These are phyloP conservation scores for Nepenthes gracilis DNA, from an alignment of 148 eudicot species.

Conservation along the genomic window DNA sequence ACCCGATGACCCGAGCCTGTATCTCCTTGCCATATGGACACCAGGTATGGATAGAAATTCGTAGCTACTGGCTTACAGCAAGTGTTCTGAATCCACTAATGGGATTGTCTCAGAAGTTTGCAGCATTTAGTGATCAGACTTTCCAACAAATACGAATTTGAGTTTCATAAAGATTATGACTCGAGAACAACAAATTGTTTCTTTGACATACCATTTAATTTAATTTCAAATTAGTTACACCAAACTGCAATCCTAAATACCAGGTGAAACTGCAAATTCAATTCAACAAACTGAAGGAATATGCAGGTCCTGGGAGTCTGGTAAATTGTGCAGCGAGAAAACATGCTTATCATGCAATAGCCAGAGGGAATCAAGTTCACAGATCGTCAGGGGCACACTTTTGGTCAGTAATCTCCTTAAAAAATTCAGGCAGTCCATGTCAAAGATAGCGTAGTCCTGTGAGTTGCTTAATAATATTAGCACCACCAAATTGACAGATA, in stretches of 20 bases:
- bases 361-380: conserved; percentile 36
- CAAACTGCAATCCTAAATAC: background rate
- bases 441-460: background rate
- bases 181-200: background rate
- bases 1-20: conserved; percentile 75
- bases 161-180: background rate
- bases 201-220: background rate
- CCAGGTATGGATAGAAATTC: conserved; percentile 32
- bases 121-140: background rate
- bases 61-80: background rate
- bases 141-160: background rate
- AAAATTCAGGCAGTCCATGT: background rate
- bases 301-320: conserved; percentile 20
- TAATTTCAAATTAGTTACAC: background rate
- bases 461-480: conserved; percentile 3
- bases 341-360: conserved; percentile 46
- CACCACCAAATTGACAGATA: conserved; percentile 24
- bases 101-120: background rate
- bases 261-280: conserved; percentile 61
- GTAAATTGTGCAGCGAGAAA: conserved; percentile 22
- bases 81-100: background rate
- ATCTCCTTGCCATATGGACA: conserved; percentile 69
- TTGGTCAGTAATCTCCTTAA: conserved; percentile 26
- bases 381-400: conserved; percentile 56
- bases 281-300: conserved; percentile 31